phyloP scores from a whole-genome alignment of 768 basidiomycete genomes.

The Crepidotus variabilis region DNA sequence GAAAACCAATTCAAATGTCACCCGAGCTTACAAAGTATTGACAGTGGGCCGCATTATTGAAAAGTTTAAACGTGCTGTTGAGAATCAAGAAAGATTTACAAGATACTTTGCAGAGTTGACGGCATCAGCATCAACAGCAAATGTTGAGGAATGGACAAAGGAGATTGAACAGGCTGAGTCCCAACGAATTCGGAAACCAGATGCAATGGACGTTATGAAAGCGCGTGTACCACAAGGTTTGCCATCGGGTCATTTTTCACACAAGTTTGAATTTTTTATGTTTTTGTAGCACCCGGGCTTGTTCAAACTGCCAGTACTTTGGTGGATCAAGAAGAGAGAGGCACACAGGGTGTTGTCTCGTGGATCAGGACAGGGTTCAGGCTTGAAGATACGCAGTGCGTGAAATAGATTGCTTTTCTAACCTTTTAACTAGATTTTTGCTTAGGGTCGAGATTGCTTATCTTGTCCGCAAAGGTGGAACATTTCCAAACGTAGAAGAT shows the following conservation, averaged over 20 bases:
- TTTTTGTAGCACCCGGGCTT: background rate
- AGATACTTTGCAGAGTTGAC: background rate
- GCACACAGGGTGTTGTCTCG: background rate
- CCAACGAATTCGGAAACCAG: background rate
- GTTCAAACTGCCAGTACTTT: background rate
- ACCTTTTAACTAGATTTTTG: background rate
- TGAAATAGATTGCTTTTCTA: background rate
- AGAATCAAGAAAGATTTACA: background rate
- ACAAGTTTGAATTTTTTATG: no score
- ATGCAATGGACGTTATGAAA: background rate
- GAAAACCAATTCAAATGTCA: background rate
- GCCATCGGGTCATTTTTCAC: no score
- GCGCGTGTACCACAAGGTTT: background rate
- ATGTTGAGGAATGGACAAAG: background rate
- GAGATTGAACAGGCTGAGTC: background rate
- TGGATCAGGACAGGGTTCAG: background rate
- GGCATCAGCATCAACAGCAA: no score
- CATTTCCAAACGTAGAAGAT: no score
- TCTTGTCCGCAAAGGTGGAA: background rate
- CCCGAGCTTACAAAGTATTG: background rate
- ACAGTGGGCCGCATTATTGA: background rate
- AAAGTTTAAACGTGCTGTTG: background rate
- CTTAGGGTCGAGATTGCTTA: background rate
- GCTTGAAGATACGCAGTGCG: constrained; percentile 5
- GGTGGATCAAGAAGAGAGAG: background rate